Conservation (phyloP, 2,329 filamentous ascomycete genomes). For the Colletotrichum costaricense region DNA sequence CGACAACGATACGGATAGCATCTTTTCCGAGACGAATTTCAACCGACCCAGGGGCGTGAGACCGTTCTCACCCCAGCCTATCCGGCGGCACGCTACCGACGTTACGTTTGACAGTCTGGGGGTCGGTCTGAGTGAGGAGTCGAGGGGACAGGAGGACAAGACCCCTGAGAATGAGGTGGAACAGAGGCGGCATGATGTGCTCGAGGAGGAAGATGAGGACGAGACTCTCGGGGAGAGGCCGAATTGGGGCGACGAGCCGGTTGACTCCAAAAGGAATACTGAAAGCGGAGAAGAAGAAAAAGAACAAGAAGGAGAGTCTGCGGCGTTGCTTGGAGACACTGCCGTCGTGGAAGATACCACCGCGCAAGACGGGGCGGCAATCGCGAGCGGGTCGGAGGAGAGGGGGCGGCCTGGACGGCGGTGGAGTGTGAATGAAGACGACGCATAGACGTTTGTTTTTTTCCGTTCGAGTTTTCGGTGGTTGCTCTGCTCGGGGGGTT, state of each 20-base stretch:
- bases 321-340: neutral
- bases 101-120: constrained; percentile 53
- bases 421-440: constrained; percentile 25
- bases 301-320: neutral
- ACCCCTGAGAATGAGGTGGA: constrained; percentile 14
- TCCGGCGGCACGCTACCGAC: constrained; percentile 52
- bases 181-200: constrained; percentile 17
- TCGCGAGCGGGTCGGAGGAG: constrained; percentile 8
- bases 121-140: constrained; percentile 35
- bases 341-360: neutral
- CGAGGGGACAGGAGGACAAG: constrained; percentile 35
- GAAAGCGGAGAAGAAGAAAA: neutral
- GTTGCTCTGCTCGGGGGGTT: neutral
- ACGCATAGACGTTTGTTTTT: neutral
- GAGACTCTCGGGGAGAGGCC: constrained; percentile 2
- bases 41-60: constrained; percentile 65
- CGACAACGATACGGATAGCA: constrained; percentile 52
- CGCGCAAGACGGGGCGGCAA: neutral
- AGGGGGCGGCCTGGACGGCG: constrained; percentile 16
- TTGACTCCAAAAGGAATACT: neutral
- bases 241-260: constrained; percentile 7
- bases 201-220: constrained; percentile 26
- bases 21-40: constrained; percentile 62
- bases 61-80: constrained; percentile 70
- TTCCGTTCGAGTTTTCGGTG: too few species aligned